Evolutionary conservation across 768 basidiomycete genomes (phyloP), one percentile per base, ranked within the genome.

Genomic region (Mycena sanguinolenta): DNA sequence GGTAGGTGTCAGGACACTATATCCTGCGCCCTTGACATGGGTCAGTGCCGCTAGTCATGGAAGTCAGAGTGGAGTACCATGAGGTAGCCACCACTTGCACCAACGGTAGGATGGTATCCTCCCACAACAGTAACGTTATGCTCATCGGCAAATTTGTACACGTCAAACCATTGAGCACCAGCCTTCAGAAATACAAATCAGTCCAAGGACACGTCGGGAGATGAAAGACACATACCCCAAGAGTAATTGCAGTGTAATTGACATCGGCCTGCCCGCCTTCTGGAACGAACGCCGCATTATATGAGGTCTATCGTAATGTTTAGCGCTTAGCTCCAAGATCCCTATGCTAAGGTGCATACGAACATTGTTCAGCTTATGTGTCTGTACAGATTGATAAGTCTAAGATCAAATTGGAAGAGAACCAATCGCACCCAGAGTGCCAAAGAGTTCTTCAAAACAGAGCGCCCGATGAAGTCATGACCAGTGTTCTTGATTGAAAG

Each of bases 401-500:
- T 36, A 58, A 53, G 50, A 59, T 23, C 30, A 32, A 53, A 67
- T 32, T 52, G n/a, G 36, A 50, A 53, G 55, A 16, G 36, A 58
- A 59, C 34, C 32, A 58, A 32, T 12, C 57, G 19, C 32, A 53
- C 65, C 65, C 65, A 66, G 58, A 66, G 65, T 4, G 46, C 65
- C 38, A 66, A 42, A 44, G 65, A 66, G 58, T 66, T 53, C 21
- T 30, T 39, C 55, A 36, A 46, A 38, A 39, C 38, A 28, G 65
- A 66, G 44, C 65, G 65, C 25, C 65, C 58, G 27, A 66, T 52
- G 27, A 55, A 59, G 58, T 66, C 65, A 52, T 66, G 65, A 28
- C 65, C 65, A 46, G 65, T 66, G 50, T 66, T 66, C 65, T 66
- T 66, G 57, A 66, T 59, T 50, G 65, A 66, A 52, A 66, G 65